A percentile compares a stretch with the other conserved stretches of the same genome.
Evolutionary conservation across 78 protist genomes (phyloP).

Genomic region (Bigelowiella natans): DNA sequence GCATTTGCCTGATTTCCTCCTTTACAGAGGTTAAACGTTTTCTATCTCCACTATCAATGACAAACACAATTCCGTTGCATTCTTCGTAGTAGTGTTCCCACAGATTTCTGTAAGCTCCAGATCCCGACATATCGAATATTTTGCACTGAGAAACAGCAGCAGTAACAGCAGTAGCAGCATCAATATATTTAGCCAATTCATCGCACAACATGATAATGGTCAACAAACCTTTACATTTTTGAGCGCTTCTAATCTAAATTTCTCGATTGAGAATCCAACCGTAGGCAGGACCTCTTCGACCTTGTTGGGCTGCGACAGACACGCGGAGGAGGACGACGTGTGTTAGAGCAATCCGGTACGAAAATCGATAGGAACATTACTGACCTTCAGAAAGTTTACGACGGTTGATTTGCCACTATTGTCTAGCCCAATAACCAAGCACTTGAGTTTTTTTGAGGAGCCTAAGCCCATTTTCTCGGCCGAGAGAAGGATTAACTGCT

Average conservation of each 20-base stretch:
- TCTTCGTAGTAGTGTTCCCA: constrained; percentile 66
- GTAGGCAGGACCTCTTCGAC: not conserved
- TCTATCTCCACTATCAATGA: constrained; percentile 58
- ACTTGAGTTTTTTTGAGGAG: not conserved
- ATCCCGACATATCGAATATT: constrained; percentile 69
- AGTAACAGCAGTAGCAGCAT: no score
- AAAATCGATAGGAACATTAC: not conserved
- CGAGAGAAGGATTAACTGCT: no score
- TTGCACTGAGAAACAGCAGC: constrained; percentile 51
- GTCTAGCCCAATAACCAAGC: constrained; percentile 57
- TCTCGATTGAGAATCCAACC: constrained; percentile 54
- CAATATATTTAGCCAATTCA: no score
- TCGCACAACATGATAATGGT: no score
- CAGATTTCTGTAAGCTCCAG: constrained; percentile 50
- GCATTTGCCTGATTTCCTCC: constrained; percentile 53
- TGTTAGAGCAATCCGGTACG: not conserved
- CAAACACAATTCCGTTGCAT: constrained; percentile 55
- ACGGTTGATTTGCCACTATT: constrained; percentile 74
- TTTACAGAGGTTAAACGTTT: constrained; percentile 51
- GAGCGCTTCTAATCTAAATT: constrained; percentile 29
- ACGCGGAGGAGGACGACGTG: not conserved
- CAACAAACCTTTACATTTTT: no score
- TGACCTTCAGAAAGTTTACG: constrained; percentile 54
- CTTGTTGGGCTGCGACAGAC: constrained; percentile 12
- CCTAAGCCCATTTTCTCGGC: not conserved